Base-by-base conservation (phyloP, 225 moss, liverwort and hornwort species). In the Ulota crispa region DNA sequence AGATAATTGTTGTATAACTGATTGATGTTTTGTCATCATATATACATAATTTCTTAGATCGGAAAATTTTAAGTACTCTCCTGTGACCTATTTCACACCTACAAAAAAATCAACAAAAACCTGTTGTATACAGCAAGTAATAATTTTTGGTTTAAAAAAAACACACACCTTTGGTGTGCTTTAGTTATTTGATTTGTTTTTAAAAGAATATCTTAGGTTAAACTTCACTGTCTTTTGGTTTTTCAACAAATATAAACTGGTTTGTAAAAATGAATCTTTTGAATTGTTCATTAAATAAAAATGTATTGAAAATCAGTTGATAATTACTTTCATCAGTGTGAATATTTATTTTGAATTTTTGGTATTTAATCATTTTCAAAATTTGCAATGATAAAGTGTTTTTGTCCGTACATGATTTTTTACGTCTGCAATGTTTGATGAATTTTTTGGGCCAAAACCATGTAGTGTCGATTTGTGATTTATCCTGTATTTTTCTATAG, bases 131-230 rank as follows among this genome's bases (percentile, higher is more conserved):
- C 7, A 27, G 15, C 27, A 26, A 0, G 10, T 6, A 2, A 1
- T 24, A 1, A 8, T 21, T 30, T 2, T 9, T 42, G 5, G 0
- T n/a, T 2, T 26, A 36, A 53, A 37, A 12, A 26, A 37, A 10
- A 34, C 3, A 43, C 0, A 52, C 5, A 2, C 0, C 0, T 31
- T 9, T 24, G 16, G 0, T n/a, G 6, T 0, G 19, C 2, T 26
- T 16, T 18, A 64, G n/a, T 32, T 15, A 4, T 16, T 9, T 10
- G 1, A 64, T 14, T 30, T 1, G 20, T 0, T 30, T 50, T 15
- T 0, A 9, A 6, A 1, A 11, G 1, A 64, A 52, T 24, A 0
- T 11, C 19, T 9, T 20, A 16, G 2, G 11, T 8, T 15, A 15
- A 14, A 2, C 0, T 8, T n/a, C 0, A 8, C n/a, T 20, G 27